A percentile compares a stretch with the other conserved stretches of the same genome.
These are phyloP conservation scores for Trichocladium antarcticum DNA, from an alignment of 495 filamentous ascomycete species.

Conservation along the genomic window DNA sequence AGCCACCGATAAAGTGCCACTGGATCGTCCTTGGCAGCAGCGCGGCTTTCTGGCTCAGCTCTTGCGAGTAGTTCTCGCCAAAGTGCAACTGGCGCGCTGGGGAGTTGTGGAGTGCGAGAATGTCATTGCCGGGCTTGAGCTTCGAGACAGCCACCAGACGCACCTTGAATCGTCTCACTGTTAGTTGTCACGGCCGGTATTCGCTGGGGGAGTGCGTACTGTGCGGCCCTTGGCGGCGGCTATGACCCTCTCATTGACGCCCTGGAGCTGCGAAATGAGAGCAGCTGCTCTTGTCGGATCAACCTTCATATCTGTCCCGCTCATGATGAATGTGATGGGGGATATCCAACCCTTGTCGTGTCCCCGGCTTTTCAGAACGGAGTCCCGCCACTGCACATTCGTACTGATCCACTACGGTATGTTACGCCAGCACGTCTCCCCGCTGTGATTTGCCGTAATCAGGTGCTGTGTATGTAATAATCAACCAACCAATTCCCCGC, in stretches of 20 bases:
- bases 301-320: constrained; percentile 40
- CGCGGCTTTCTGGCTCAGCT: constrained; percentile 74
- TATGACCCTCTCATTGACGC: constrained; percentile 36
- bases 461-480: too few species aligned
- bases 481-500: too few species aligned
- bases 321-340: constrained; percentile 18
- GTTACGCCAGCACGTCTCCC: too few species aligned
- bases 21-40: constrained; percentile 63
- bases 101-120: constrained; percentile 64
- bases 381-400: too few species aligned
- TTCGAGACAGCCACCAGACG: constrained; percentile 91
- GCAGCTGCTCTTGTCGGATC: constrained; percentile 40
- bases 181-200: neutral
- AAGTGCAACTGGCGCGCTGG: constrained; percentile 62
- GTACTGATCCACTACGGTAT: too few species aligned
- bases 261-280: constrained; percentile 37
- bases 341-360: neutral
- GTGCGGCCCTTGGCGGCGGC: constrained; percentile 37
- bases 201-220: constrained; percentile 23
- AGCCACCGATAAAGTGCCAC: constrained; percentile 93
- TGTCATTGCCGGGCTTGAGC: constrained; percentile 79
- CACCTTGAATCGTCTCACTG: constrained; percentile 38
- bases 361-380: neutral
- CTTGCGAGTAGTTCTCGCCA: constrained; percentile 95
- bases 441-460: too few species aligned